Evolutionary conservation across 768 basidiomycete species (phyloP), one percentile per base, ranked within the genome.

Genomic region (Kwoniella sp.): DNA sequence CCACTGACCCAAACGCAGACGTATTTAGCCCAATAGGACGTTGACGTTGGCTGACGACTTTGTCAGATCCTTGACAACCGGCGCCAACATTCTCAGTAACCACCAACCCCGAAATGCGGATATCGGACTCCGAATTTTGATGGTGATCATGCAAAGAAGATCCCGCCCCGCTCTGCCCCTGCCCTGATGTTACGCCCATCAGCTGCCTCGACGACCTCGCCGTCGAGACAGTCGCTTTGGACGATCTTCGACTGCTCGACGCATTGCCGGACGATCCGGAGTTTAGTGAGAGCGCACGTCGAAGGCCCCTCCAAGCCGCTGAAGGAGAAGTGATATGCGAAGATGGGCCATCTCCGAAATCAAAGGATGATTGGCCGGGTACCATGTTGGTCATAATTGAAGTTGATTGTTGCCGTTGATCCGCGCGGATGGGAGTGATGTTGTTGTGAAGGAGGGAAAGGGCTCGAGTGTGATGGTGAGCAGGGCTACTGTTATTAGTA

Each of bases 341-440:
- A 44, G 17, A 44, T n/a, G 19, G 9, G 5, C 22, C 9, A 44
- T 60, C 58, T 50, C 58, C 58, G 27, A 62, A 62, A 36, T 62
- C 60, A 37, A 62, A 48, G 46, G 60, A 62, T 9, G 53, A 55
- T 48, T 62, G 60, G 30, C 60, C 60, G 15, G 58, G 50, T 49
- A 60, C 50, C 8, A 22, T 52, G 8, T 26, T 33, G 33, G 33
- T 33, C 7, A 33, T n/a, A n/a, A n/a, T n/a, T n/a, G n/a, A n/a
- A n/a, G n/a, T n/a, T n/a, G n/a, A 33, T 33, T 5, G 13, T 13
- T 33, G 29, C 33, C 53, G 53, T 10, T 52, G 29, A 33, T 54
- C 19, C n/a, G 12, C 19, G 17, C 29, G 27, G 36, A 33, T 30
- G 29, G 25, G n/a, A 54, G 21, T 54, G 44, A 57, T 24, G 36